Base-by-base conservation (phyloP, 2,329 filamentous ascomycete genomes). In the Lojkania enalia region DNA sequence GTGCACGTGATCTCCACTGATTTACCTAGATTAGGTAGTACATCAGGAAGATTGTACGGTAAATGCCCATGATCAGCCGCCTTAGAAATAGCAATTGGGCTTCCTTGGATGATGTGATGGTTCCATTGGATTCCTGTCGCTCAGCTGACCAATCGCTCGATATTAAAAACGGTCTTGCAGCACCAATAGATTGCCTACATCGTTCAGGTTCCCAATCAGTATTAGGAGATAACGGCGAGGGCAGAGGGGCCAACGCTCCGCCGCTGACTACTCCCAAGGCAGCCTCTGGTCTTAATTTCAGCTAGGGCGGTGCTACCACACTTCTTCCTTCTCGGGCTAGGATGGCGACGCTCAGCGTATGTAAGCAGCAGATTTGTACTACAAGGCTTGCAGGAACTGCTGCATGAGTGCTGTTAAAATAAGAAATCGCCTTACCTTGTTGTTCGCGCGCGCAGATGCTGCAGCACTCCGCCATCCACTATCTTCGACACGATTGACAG, bases 231-330 rank as follows among this genome's bases (percentile, higher is more conserved):
- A 16, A 30, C 14, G 39, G 20, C 15, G 18, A n/a, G 19, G 15
- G 36, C 19, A 21, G 21, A 25, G 16, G 20, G 6, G 16, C 20
- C 18, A 36, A 36, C 33, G 33, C n/a, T 18, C 14, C 20, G 15
- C 30, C n/a, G 38, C 20, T 40, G 14, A 18, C 23, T 27, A 18
- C 23, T 9, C 23, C 12, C 13, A 25, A 15, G 20, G n/a, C 25
- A n/a, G 38, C 18, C 25, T 9, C 9, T 31, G 23, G 38, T 40
- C 7, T 5, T 18, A 18, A 30, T 5, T 20, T 36, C 21, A 40
- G 25, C 38, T 20, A 40, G 19, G 38, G 38, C 38, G n/a, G 38
- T 40, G 38, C 23, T 14, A 40, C 38, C 38, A 42, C 39, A 42
- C 39, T 33, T 16, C 27, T 20, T 14, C 18, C 33, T 20, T 20